Percentiles rank a stretch among this genome's conserved stretches.
These are phyloP conservation scores for Coemansia nantahalensis DNA, from an alignment of 192 early-diverging fungal genomes.

Conservation along the genomic window DNA sequence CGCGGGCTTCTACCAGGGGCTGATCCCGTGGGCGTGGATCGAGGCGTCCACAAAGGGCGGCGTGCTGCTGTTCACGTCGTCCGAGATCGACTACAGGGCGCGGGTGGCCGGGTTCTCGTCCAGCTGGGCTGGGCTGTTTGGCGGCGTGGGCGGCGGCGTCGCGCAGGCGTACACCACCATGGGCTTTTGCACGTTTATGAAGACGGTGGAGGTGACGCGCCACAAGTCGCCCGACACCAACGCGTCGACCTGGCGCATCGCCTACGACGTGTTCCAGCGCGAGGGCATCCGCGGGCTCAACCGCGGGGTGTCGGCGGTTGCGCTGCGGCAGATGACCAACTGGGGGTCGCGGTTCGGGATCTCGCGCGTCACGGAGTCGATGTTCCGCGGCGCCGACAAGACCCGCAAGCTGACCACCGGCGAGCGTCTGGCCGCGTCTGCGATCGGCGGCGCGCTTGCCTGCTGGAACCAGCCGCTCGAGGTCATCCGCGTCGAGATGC, in stretches of 20 bases:
- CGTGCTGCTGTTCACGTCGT: constrained; percentile 70
- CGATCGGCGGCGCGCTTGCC: constrained; percentile 83
- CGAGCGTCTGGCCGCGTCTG: constrained; percentile 61
- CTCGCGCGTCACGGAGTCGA: constrained; percentile 65
- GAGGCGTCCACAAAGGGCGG: constrained; percentile 79
- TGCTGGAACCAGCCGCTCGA: constrained; percentile 99
- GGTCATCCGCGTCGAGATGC: constrained; percentile 99
- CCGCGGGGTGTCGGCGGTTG: constrained; percentile 99
- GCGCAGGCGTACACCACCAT: constrained; percentile 98
- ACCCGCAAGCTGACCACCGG: constrained; percentile 58
- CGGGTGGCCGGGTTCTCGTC: constrained; percentile 41
- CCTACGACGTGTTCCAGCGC: constrained; percentile 81
- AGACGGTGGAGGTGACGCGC: constrained; percentile 97
- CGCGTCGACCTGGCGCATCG: constrained; percentile 79
- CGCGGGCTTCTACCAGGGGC: constrained; percentile 92
- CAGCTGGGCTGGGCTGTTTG: constrained; percentile 76
- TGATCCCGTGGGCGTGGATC: constrained; percentile 83
- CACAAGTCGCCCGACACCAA: constrained; percentile 74
- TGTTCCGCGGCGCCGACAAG: constrained; percentile 58
- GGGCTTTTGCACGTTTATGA: constrained; percentile 99
- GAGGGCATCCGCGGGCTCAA: constrained; percentile 97
- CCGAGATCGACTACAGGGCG: constrained; percentile 67
- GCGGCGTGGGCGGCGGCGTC: constrained; percentile 93
- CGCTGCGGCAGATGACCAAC: constrained; percentile 95
- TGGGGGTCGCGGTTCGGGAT: constrained; percentile 97